Evolutionary conservation across 495 filamentous ascomycete species (phyloP).

Genomic region (Neurospora sp.): DNA sequence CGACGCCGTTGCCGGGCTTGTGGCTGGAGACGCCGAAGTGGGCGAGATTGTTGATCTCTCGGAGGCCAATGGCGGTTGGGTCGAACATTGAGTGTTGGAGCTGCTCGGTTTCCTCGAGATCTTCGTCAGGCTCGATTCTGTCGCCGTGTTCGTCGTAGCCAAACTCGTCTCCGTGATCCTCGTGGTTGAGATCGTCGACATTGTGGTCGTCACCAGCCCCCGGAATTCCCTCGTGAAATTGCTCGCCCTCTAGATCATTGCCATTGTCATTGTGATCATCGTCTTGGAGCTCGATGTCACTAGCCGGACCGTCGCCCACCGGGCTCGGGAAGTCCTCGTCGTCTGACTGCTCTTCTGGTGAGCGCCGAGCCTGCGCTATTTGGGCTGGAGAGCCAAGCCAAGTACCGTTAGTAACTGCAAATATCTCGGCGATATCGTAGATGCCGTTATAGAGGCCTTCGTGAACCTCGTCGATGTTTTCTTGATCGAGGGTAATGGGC

Average conservation of each 20-base stretch:
- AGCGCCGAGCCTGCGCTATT: neutral
- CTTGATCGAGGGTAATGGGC: constrained; percentile 15
- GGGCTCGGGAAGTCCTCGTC: constrained; percentile 7
- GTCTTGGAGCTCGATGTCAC: neutral
- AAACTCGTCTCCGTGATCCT: constrained; percentile 14
- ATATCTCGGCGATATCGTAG: constrained; percentile 13
- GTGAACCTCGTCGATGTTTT: constrained; percentile 12
- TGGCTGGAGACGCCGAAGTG: constrained; percentile 85
- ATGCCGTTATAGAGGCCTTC: constrained; percentile 10
- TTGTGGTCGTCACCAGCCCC: constrained; percentile 5
- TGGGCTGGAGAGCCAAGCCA: constrained; percentile 1
- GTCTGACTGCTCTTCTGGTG: constrained; percentile 4
- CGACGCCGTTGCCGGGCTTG: constrained; percentile 84
- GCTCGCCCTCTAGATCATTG: neutral
- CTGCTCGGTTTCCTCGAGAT: constrained; percentile 20
- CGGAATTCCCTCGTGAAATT: neutral
- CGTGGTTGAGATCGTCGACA: constrained; percentile 13
- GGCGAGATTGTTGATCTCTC: constrained; percentile 90
- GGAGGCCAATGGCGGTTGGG: constrained; percentile 44
- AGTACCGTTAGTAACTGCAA: constrained; percentile 13
- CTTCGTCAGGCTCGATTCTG: constrained; percentile 9
- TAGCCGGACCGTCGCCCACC: neutral
- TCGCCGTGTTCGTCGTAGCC: constrained; percentile 1
- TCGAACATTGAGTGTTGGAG: constrained; percentile 26
- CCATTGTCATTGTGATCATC: neutral